These are phyloP conservation scores for Lentinula lateritia DNA, from an alignment of 768 basidiomycete species.

Conservation along the genomic window DNA sequence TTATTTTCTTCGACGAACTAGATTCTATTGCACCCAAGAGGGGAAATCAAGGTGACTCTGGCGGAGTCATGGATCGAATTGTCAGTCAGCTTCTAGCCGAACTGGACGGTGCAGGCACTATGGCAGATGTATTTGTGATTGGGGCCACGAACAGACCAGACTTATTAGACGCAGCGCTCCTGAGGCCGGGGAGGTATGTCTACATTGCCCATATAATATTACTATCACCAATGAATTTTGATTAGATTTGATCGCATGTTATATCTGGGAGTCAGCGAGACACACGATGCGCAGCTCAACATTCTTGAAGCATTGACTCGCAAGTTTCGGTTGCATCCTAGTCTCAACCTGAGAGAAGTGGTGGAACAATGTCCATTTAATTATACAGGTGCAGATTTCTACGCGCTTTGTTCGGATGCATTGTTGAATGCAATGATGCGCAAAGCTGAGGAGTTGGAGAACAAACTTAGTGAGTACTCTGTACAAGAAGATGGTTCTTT, in stretches of 20 bases:
- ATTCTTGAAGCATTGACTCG: slow-evolving; percentile 88
- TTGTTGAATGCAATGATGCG: slow-evolving; percentile 92
- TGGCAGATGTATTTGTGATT: slow-evolving; percentile 82
- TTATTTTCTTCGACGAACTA: slow-evolving; percentile 95
- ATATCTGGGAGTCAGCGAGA: slow-evolving; percentile 89
- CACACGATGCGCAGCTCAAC: slow-evolving; percentile 76
- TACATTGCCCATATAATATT: background rate
- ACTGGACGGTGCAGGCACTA: slow-evolving; percentile 64
- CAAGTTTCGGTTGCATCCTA: slow-evolving; percentile 79
- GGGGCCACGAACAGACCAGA: slow-evolving; percentile 96
- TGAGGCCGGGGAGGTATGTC: slow-evolving; percentile 76
- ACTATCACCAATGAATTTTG: background rate
- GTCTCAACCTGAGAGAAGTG: slow-evolving; percentile 54
- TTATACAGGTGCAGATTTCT: slow-evolving; percentile 97
- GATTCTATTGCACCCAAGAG: slow-evolving; percentile 94
- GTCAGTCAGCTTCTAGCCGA: slow-evolving; percentile 93
- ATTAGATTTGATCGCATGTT: slow-evolving; percentile 95
- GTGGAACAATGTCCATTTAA: slow-evolving; percentile 83
- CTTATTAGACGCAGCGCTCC: slow-evolving; percentile 80
- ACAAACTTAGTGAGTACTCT: slow-evolving; percentile 53
- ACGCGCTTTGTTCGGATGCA: slow-evolving; percentile 95
- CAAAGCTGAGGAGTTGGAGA: slow-evolving; percentile 76
- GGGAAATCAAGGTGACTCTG: slow-evolving; percentile 93
- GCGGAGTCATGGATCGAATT: slow-evolving; percentile 97
- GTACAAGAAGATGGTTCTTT: background rate